Conservation (phyloP, 106 monocot genomes). For the Posidonia australis region DNA sequence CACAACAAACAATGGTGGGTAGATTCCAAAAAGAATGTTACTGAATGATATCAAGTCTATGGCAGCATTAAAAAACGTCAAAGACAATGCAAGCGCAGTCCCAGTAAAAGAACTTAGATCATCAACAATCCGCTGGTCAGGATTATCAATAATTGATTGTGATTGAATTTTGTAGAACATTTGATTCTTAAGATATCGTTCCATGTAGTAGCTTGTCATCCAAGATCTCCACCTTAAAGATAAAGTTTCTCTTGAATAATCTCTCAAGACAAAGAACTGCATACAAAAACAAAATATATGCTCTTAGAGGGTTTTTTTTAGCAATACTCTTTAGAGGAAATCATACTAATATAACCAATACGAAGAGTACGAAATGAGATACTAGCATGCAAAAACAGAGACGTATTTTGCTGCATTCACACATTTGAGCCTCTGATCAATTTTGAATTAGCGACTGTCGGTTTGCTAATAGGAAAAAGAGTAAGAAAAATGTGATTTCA, state of each 20-base stretch:
- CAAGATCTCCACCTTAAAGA: slow-evolving; percentile 96
- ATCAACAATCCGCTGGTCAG: slow-evolving; percentile 96
- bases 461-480: too few species aligned
- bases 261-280: slow-evolving; percentile 88
- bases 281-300: slow-evolving; percentile 9
- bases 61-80: slow-evolving; percentile 79
- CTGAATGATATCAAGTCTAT: slow-evolving; percentile 96
- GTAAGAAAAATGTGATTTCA: too few species aligned
- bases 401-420: too few species aligned
- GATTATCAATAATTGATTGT: slow-evolving; percentile 66
- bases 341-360: too few species aligned
- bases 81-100: slow-evolving; percentile 83
- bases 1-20: slow-evolving; percentile 89
- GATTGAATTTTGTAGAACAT: slow-evolving; percentile 31
- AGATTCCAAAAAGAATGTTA: slow-evolving; percentile 30
- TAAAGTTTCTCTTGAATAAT: slow-evolving; percentile 89
- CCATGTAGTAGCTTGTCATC: slow-evolving; percentile 99
- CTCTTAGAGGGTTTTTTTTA: neutral
- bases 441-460: too few species aligned
- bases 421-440: too few species aligned
- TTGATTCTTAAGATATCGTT: slow-evolving; percentile 67
- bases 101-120: slow-evolving; percentile 28
- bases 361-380: too few species aligned
- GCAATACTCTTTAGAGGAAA: too few species aligned
- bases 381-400: too few species aligned